Base-by-base conservation (phyloP, 2,329 filamentous ascomycete species). In the Phyllosticta citriasiana region DNA sequence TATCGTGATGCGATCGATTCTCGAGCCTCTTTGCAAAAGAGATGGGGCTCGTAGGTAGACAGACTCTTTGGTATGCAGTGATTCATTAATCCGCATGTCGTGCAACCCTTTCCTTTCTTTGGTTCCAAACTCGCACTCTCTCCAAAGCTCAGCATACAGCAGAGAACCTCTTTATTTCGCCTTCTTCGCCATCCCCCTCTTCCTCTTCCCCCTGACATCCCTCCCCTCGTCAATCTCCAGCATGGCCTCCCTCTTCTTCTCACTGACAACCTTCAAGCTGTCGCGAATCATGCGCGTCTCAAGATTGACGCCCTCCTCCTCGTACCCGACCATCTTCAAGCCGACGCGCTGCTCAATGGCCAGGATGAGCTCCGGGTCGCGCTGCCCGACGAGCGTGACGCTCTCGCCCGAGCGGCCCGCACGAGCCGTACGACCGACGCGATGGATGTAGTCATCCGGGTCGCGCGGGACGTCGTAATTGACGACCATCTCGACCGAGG, bases 381-480 rank as follows among this genome's bases (percentile, higher is more conserved):
- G 82, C 79, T 97, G 93, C 2, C 94, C 93, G 2, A 99, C 88
- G 67, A 99, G 84, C 2, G 90, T 96, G 16, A 97, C 85, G 4
- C 88, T 86, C 65, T 91, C 87, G 68, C 94, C 94, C 59, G 80
- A 81, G 53, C 91, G 84, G 0, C 94, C 94, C 0, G 94, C 94
- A 82, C 94, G 87, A 3, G 94, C 94, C 12, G 94, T 99, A 76
- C 94, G 88, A 73, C 94, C 94, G 57, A 97, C 93, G 12, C 94
- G 86, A 77, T 99, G 94, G 66, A 99, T 94, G 73, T 99, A 99
- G 75, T 97, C 93, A 72, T 97, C 92, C 2, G 93, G 91, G 71
- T 97, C 91, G n/a, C 93, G 86, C 0, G 94, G 94, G 0, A 99
- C 85, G 71, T 99, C 94, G 75, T 92, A 99, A 76, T 99, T 97